These are phyloP conservation scores for Ampelocalamus luodianensis DNA, from an alignment of 176 grass and related monocot genomes.

Conservation along the genomic window DNA sequence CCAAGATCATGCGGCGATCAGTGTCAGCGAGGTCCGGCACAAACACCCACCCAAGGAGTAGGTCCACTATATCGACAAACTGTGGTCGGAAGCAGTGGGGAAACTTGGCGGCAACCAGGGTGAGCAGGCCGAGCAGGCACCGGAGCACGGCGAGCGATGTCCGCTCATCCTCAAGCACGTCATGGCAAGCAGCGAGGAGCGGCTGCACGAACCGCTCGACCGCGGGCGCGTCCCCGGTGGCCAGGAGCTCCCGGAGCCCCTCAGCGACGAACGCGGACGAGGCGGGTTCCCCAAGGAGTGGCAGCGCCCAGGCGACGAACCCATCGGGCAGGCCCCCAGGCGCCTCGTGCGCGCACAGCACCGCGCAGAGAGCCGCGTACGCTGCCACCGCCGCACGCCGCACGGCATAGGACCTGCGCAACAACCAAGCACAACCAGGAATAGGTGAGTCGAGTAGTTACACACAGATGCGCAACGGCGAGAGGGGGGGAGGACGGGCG, in stretches of 20 bases:
- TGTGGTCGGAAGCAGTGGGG: conserved; percentile 79
- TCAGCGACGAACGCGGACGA: conserved; percentile 66
- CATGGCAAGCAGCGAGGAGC: conserved; percentile 74
- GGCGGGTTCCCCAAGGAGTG: conserved; percentile 68
- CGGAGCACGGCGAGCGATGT: conserved; percentile 78
- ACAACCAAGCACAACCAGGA: conserved; percentile 15
- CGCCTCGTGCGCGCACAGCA: conserved; percentile 66
- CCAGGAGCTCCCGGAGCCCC: conserved; percentile 75
- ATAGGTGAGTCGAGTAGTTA: conserved; percentile 31
- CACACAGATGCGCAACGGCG: conserved; percentile 8
- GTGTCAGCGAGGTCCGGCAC: conserved; percentile 75
- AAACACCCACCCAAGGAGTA: conserved; percentile 91
- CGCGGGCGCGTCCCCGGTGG: conserved; percentile 56
- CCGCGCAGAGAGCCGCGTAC: conserved; percentile 78
- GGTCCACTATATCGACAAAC: conserved; percentile 85
- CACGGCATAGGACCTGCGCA: conserved; percentile 74
- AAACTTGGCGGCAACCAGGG: conserved; percentile 78
- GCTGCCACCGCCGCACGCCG: conserved; percentile 72
- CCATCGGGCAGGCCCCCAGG: conserved; percentile 71
- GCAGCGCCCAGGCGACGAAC: conserved; percentile 86
- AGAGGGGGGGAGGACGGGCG: background rate
- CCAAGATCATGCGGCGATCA: conserved; percentile 77
- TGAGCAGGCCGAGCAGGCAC: conserved; percentile 75
- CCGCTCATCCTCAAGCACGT: conserved; percentile 88
- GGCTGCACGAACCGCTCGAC: conserved; percentile 78